Base-by-base conservation (phyloP, 805 yeast genomes). In the Nakazawaea populi region DNA sequence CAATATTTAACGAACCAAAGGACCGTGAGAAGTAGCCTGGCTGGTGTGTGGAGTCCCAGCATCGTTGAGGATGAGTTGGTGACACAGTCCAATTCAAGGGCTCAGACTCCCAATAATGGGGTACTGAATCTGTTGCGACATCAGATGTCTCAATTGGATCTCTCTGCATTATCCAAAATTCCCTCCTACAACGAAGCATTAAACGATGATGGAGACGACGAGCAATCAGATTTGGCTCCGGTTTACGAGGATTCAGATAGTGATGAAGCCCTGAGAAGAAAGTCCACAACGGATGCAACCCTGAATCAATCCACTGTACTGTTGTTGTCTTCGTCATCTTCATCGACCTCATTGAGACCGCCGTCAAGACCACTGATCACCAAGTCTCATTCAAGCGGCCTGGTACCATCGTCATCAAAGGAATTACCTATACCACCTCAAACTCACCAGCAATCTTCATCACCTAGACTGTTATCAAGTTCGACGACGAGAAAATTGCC, bases 181-280 rank as follows among this genome's bases (percentile, higher is more conserved):
- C 98, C 98, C 0, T 82, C 96, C 0, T 92, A 92, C 66, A 77
- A 75, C 8, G 83, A 86, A 36, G 97, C 97, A 0, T 66, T 90
- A 63, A 78, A 77, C 58, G 67, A 78, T 2, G 82, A 75, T 46
- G 54, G 53, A 10, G 71, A 67, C 6, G 75, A 70, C 3, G 76
- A 71, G 6, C n/a, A 6, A 7, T 30, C 27, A 1, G 80, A 77
- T 47, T 66, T 85, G 29, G 83, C 96, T 1, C 97, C 97, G 0
- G 76, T 78, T 2, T 90, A 89, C 63, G 74, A 70, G 12, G 48
- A 40, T 34, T 37, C 28, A 6, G 41, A 27, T 18, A 18, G 3
- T 18, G 24, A 18, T 18, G 46, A 44, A 9, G 42, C 11, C 24
- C 6, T 11, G 5, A 12, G 12, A 10, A 30, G 36, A 12, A 34